Percentiles rank a stretch among this genome's conserved stretches.
Evolutionary conservation across 306 rosid genomes (phyloP).

Genomic region (Begonia masoniana): DNA sequence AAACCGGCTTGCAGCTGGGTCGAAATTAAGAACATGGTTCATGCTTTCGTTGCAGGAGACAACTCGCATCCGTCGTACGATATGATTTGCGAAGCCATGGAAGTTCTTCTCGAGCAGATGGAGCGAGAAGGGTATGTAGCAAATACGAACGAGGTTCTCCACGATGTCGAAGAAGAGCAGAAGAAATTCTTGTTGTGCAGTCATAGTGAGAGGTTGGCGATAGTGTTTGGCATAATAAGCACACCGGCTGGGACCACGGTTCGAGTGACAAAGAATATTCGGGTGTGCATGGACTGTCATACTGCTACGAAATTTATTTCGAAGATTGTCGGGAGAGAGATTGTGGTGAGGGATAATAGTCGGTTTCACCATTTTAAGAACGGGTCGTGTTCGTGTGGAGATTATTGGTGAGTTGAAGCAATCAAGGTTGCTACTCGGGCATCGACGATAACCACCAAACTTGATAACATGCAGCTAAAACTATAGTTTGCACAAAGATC

Average conservation of each 20-base stretch:
- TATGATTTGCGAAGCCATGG: constrained; percentile 41
- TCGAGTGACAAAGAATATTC: constrained; percentile 63
- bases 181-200: constrained; percentile 35
- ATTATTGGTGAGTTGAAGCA: constrained; percentile 29
- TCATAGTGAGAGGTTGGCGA: constrained; percentile 87
- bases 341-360: constrained; percentile 69
- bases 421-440: too few relatives aligned
- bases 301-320: constrained; percentile 59
- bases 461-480: too few relatives aligned
- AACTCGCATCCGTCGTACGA: constrained; percentile 56
- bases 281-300: constrained; percentile 73
- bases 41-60: constrained; percentile 71
- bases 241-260: constrained; percentile 63
- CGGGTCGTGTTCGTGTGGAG: constrained; percentile 57
- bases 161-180: constrained; percentile 71
- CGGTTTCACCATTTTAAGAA: constrained; percentile 78
- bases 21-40: constrained; percentile 56
- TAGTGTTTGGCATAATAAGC: constrained; percentile 76
- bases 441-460: too few relatives aligned
- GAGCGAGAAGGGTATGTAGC: constrained; percentile 59
- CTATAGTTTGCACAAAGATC: too few relatives aligned
- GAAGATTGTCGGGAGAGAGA: constrained; percentile 68
- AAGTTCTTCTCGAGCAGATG: constrained; percentile 58
- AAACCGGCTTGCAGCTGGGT: constrained; percentile 91
- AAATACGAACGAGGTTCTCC: constrained; percentile 54